Conservation (phyloP, 2,329 filamentous ascomycete species). For the Fusarium sublunatum region DNA sequence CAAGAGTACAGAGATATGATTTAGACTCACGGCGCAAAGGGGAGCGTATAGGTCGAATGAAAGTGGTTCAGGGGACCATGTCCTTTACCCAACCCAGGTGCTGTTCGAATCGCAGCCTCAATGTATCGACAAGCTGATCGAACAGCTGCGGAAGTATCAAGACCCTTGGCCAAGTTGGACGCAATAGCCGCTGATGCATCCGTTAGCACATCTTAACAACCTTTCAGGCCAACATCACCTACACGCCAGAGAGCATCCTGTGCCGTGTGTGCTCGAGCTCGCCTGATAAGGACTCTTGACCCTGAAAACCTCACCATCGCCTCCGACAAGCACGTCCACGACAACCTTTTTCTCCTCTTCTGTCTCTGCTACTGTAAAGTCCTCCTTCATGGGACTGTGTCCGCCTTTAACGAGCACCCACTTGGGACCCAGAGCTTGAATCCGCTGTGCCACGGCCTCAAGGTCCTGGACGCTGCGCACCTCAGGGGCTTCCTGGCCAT, state of each 20-base stretch:
- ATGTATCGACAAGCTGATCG: constrained; percentile 76
- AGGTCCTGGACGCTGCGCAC: constrained; percentile 73
- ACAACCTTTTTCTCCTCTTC: constrained; percentile 73
- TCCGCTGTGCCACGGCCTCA: constrained; percentile 71
- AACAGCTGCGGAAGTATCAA: constrained; percentile 69
- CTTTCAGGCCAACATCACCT: constrained; percentile 49
- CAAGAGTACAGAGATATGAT: rapidly evolving
- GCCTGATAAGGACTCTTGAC: constrained; percentile 78
- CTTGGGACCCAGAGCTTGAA: constrained; percentile 76
- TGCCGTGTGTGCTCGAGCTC: constrained; percentile 90
- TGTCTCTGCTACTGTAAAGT: constrained; percentile 67
- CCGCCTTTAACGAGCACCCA: constrained; percentile 92
- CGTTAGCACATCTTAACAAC: background rate
- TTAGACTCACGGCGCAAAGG: constrained; percentile 70
- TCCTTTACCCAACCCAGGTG: constrained; percentile 71
- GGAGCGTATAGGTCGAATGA: constrained; percentile 74
- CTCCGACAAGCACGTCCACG: constrained; percentile 80
- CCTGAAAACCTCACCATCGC: constrained; percentile 63
- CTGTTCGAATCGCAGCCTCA: constrained; percentile 75
- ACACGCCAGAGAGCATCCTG: constrained; percentile 93
- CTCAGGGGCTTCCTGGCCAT: constrained; percentile 53
- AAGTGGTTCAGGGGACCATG: constrained; percentile 83
- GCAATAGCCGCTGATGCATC: constrained; percentile 72
- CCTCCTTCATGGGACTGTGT: constrained; percentile 80
- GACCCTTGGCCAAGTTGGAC: constrained; percentile 73